A percentile compares a stretch with the other conserved stretches of the same genome.
Conservation (phyloP, 331 rosid species). For the Cydonia oblonga region DNA sequence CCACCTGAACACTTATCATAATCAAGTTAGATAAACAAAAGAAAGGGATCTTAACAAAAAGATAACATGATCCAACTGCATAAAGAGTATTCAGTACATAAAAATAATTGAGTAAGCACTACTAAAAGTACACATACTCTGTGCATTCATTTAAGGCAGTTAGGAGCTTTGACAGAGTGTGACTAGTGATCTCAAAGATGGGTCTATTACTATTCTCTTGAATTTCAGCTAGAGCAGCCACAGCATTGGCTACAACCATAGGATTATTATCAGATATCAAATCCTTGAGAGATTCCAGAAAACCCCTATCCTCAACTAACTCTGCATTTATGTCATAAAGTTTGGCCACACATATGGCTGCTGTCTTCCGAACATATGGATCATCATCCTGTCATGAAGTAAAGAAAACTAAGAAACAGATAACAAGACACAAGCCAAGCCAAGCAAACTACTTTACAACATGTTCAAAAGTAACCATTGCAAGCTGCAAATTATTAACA, state of each 20-base stretch:
- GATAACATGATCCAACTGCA: background rate
- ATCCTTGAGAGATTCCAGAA: slow-evolving; percentile 89
- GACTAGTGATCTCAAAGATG: slow-evolving; percentile 81
- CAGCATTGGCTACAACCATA: slow-evolving; percentile 99
- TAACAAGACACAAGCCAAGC: background rate
- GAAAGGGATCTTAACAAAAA: background rate
- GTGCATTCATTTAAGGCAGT: slow-evolving; percentile 98
- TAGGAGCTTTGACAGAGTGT: slow-evolving; percentile 88
- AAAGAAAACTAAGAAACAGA: slow-evolving; percentile 5
- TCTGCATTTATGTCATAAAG: slow-evolving; percentile 97
- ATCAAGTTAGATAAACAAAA: slow-evolving; percentile 10
- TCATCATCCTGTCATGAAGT: slow-evolving; percentile 79
- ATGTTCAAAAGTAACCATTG: background rate
- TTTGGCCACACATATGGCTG: slow-evolving; percentile 98
- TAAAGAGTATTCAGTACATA: background rate
- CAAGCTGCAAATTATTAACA: background rate
- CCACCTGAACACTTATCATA: slow-evolving; percentile 50
- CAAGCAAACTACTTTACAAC: background rate
- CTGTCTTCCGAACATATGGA: slow-evolving; percentile 98
- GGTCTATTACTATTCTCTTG: slow-evolving; percentile 83
- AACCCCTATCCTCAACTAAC: slow-evolving; percentile 97
- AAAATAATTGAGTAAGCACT: slow-evolving; percentile 1
- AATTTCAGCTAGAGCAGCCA: slow-evolving; percentile 94
- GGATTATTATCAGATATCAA: slow-evolving; percentile 99
- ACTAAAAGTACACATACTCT: slow-evolving; percentile 51